These are phyloP conservation scores for Podaxis rugospora DNA, from an alignment of 768 basidiomycete genomes.

Conservation along the genomic window DNA sequence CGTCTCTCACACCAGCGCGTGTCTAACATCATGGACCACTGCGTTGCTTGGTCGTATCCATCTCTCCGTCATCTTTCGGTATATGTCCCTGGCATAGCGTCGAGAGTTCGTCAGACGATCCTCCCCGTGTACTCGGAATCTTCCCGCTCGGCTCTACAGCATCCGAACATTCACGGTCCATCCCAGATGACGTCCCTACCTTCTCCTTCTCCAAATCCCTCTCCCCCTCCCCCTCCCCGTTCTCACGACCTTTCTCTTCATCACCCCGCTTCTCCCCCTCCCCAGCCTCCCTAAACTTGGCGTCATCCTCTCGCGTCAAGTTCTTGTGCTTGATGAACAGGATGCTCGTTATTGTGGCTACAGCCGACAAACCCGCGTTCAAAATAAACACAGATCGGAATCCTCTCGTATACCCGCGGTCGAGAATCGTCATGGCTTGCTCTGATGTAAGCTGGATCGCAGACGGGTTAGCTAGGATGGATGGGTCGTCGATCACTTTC, in stretches of 20 bases:
- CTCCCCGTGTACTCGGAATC: background rate
- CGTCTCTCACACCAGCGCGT: no score
- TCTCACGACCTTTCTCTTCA: background rate
- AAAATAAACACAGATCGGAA: background rate
- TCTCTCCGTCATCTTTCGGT: no score
- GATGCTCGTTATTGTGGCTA: slow-evolving; percentile 52
- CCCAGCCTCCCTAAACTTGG: slow-evolving; percentile 38
- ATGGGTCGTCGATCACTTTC: slow-evolving; percentile 47
- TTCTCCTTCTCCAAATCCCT: background rate
- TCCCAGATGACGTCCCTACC: background rate
- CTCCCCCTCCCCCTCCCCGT: background rate
- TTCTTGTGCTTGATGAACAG: slow-evolving; percentile 61
- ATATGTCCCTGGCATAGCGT: no score
- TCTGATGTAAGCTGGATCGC: slow-evolving; percentile 30
- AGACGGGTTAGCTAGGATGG: slow-evolving; percentile 25
- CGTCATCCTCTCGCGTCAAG: slow-evolving; percentile 54
- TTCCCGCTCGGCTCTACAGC: background rate
- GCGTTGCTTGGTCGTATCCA: no score
- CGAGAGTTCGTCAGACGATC: no score
- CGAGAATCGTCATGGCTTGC: slow-evolving; percentile 38
- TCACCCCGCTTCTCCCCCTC: slow-evolving; percentile 20
- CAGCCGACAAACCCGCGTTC: slow-evolving; percentile 34
- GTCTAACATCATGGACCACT: no score
- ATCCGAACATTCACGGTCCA: background rate
- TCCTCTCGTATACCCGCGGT: slow-evolving; percentile 32